Percentiles rank a stretch among this genome's conserved stretches.
Conservation (phyloP, 768 basidiomycete species). For the Roridomyces roridus region DNA sequence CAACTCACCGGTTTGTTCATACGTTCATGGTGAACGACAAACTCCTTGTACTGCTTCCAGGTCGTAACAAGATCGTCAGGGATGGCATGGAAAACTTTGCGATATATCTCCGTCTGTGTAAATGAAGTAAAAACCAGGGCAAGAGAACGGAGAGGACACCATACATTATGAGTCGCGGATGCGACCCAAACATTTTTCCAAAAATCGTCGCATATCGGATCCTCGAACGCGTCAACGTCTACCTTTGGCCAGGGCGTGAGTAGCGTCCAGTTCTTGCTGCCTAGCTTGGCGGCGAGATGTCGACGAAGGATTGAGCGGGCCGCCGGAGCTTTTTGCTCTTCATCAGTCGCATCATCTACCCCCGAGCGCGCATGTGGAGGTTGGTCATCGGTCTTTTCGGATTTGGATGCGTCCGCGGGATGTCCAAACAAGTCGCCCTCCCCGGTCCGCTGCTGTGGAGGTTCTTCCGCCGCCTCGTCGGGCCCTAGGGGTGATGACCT, state of each 20-base stretch:
- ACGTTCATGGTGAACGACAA: constrained; percentile 76
- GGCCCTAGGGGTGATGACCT: constrained; percentile 10
- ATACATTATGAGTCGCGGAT: constrained; percentile 86
- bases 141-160: constrained; percentile 39
- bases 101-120: constrained; percentile 88
- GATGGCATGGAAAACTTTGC: constrained; percentile 92
- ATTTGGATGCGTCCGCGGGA: constrained; percentile 56
- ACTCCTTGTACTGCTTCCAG: constrained; percentile 96
- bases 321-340: constrained; percentile 55
- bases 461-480: constrained; percentile 18
- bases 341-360: constrained; percentile 48
- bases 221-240: constrained; percentile 81
- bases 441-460: constrained; percentile 40
- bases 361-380: constrained; percentile 54
- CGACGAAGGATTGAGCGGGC: constrained; percentile 61
- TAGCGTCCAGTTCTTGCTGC: constrained; percentile 63
- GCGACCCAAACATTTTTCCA: constrained; percentile 93
- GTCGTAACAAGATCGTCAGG: constrained; percentile 94
- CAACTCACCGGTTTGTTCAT: constrained; percentile 67
- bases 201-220: constrained; percentile 86
- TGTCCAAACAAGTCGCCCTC: constrained; percentile 58
- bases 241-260: constrained; percentile 74
- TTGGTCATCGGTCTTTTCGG: constrained; percentile 48
- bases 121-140: constrained; percentile 19
- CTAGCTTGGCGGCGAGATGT: constrained; percentile 57